A percentile compares a stretch with the other conserved stretches of the same genome.
phyloP scores from a whole-genome alignment of 495 filamentous ascomycete species.

The Niebla homalea region DNA sequence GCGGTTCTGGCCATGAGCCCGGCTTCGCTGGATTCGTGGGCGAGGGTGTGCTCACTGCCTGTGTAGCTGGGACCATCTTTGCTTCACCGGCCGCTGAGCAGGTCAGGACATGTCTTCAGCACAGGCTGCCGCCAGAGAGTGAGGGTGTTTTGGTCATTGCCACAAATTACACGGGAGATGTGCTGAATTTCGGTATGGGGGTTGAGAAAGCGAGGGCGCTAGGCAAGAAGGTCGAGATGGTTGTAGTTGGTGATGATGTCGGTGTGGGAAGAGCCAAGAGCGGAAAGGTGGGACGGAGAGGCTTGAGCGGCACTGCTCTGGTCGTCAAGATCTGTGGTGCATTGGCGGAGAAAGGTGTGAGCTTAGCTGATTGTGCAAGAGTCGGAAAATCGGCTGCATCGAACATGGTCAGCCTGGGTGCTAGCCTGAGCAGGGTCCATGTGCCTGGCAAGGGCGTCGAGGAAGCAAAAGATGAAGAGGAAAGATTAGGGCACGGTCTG shows the following conservation, averaged over 20 bases:
- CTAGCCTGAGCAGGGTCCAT: conserved; percentile 79
- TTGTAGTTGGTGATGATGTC: conserved; percentile 91
- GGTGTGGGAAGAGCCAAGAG: conserved; percentile 72
- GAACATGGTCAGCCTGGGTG: conserved; percentile 78
- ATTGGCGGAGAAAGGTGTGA: conserved; percentile 58
- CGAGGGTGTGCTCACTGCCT: conserved; percentile 65
- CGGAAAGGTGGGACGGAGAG: conserved; percentile 84
- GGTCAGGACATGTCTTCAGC: conserved; percentile 61
- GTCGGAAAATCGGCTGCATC: conserved; percentile 58
- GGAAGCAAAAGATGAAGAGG: conserved; percentile 42
- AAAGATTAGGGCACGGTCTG: conserved; percentile 29
- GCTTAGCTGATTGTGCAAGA: conserved; percentile 51
- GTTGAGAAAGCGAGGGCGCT: conserved; percentile 82
- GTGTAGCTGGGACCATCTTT: conserved; percentile 88
- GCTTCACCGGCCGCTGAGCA: conserved; percentile 81
- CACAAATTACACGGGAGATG: conserved; percentile 63
- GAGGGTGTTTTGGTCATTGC: conserved; percentile 61
- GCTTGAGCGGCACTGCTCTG: conserved; percentile 81
- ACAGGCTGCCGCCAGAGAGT: conserved; percentile 47
- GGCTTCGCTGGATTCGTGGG: conserved; percentile 65
- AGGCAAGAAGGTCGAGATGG: conserved; percentile 75
- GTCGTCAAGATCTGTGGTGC: conserved; percentile 85
- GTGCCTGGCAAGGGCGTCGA: conserved; percentile 59
- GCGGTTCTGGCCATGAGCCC: conserved; percentile 88
- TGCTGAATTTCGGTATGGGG: conserved; percentile 89